A percentile compares a stretch with the other conserved stretches of the same genome.
These are phyloP conservation scores for Penicillium sp. DNA, from an alignment of 2,329 filamentous ascomycete species.

Conservation along the genomic window DNA sequence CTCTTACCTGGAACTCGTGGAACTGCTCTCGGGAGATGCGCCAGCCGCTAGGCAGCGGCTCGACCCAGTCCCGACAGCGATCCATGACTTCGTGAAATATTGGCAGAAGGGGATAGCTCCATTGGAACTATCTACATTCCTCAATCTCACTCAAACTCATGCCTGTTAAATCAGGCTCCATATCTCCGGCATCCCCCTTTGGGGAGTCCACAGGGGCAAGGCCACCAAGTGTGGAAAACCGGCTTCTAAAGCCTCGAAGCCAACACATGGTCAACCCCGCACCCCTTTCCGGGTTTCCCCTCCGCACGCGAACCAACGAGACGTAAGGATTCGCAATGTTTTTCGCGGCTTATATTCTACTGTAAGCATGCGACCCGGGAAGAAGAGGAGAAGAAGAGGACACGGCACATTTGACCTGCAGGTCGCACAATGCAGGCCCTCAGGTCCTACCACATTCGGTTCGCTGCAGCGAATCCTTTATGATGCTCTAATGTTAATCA, in stretches of 20 bases:
- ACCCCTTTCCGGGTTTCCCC: background rate
- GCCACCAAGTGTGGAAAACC: background rate
- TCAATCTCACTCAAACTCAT: background rate
- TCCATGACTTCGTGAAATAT: conserved; percentile 24
- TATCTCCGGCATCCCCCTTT: background rate
- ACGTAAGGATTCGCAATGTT: background rate
- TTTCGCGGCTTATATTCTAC: background rate
- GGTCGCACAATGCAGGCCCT: background rate
- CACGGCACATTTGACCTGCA: background rate
- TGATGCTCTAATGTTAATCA: background rate
- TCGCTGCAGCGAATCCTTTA: background rate
- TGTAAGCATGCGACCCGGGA: background rate
- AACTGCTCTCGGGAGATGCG: conserved; percentile 22
- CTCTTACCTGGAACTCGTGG: conserved; percentile 27
- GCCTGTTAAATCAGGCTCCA: background rate
- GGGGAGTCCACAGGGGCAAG: background rate
- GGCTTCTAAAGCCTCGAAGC: background rate
- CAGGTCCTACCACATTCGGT: background rate
- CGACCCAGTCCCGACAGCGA: conserved; percentile 23
- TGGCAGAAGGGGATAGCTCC: background rate
- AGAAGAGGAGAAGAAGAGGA: background rate
- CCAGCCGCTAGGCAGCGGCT: conserved; percentile 18
- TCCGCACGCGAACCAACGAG: background rate
- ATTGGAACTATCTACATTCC: background rate
- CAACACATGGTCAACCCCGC: background rate